Conservation (phyloP, 1,139 yeast species). For the Candida tropicalis region DNA sequence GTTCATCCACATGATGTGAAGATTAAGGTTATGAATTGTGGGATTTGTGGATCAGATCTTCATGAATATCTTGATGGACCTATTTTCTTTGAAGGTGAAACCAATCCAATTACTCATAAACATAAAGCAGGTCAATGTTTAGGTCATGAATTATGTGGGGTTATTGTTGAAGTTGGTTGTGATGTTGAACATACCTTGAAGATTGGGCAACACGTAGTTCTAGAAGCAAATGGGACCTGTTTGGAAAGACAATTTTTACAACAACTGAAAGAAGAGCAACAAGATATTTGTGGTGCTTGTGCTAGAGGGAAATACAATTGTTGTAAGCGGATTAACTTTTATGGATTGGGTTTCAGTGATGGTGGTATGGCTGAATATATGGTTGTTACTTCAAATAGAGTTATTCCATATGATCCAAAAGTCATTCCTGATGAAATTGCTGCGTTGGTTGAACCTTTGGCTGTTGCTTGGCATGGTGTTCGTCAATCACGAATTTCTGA, state of each 20-base stretch:
- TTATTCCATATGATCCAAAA: slow-evolving; percentile 45
- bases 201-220: slow-evolving; percentile 31
- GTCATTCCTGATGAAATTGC: slow-evolving; percentile 53
- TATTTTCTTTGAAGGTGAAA: slow-evolving; percentile 42
- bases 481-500: slow-evolving; percentile 31
- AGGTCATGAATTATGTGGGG: slow-evolving; percentile 60
- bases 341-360: slow-evolving; percentile 51
- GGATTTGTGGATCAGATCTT: slow-evolving; percentile 62
- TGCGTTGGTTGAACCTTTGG: slow-evolving; percentile 57
- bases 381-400: slow-evolving; percentile 49
- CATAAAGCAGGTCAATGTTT: slow-evolving; percentile 29
- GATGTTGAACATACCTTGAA: slow-evolving; percentile 12
- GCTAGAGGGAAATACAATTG: slow-evolving; percentile 47
- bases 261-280: neutral
- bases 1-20: slow-evolving; percentile 50
- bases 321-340: slow-evolving; percentile 43
- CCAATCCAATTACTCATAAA: slow-evolving; percentile 21
- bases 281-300: slow-evolving; percentile 43
- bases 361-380: slow-evolving; percentile 56
- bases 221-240: slow-evolving; percentile 58
- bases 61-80: slow-evolving; percentile 59
- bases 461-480: slow-evolving; percentile 65
- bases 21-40: slow-evolving; percentile 54
- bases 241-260: slow-evolving; percentile 13
- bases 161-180: slow-evolving; percentile 33